Evolutionary conservation across 1,284 basidiomycete species (phyloP).

Genomic region (Hemileia vastatrix): DNA sequence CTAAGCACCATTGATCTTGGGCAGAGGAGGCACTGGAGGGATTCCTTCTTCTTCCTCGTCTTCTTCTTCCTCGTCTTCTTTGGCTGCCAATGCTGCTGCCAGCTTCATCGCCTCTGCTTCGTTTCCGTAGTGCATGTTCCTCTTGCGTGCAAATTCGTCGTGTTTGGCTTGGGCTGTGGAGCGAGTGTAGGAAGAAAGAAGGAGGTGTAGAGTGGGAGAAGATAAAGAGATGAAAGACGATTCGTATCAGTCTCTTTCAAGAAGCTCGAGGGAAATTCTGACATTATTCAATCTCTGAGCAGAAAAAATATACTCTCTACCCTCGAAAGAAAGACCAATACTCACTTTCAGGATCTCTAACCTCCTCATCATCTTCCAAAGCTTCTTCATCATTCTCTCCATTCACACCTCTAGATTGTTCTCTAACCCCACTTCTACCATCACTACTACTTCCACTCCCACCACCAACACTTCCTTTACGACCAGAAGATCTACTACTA

Average conservation of each 20-base stretch:
- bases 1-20: background rate
- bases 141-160: slow-evolving; percentile 37
- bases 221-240: background rate
- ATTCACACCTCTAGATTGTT: slow-evolving; percentile 26
- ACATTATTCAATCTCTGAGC: background rate
- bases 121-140: slow-evolving; percentile 42
- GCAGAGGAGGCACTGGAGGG: background rate
- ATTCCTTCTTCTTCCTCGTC: slow-evolving; percentile 27
- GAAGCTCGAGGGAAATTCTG: background rate
- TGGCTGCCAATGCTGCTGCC: slow-evolving; percentile 31
- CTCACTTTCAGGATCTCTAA: slow-evolving; percentile 34
- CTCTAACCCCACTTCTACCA: slow-evolving; percentile 29
- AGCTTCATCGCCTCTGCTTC: slow-evolving; percentile 41
- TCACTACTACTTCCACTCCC: slow-evolving; percentile 24
- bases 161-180: slow-evolving; percentile 26
- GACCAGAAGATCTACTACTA: slow-evolving; percentile 30
- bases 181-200: background rate
- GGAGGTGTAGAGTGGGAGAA: background rate
- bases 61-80: slow-evolving; percentile 42
- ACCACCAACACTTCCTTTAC: background rate
- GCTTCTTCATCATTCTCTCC: slow-evolving; percentile 28
- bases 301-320: background rate
- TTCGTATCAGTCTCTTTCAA: too few relatives aligned
- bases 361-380: slow-evolving; percentile 30
- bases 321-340: background rate